Percentiles rank a stretch among this genome's conserved stretches.
Conservation (phyloP, 225 moss, liverwort and hornwort genomes). For the Pleurozium schreberi region DNA sequence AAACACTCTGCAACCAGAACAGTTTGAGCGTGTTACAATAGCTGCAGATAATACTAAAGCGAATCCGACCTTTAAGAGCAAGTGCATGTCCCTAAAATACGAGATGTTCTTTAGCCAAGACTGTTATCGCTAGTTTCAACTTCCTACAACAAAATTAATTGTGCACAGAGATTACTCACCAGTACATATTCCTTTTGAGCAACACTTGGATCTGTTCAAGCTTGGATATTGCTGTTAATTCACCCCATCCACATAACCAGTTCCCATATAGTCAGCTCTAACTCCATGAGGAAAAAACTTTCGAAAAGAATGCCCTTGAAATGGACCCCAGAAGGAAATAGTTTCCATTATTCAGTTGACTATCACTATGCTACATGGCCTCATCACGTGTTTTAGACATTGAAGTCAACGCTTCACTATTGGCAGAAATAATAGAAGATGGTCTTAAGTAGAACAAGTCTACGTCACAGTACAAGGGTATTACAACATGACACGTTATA, state of each 20-base stretch:
- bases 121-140: background rate
- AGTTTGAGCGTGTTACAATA: background rate
- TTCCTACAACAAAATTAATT: background rate
- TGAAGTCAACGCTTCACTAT: background rate
- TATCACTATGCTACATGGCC: background rate
- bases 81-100: background rate
- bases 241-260: background rate
- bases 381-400: background rate
- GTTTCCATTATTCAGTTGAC: background rate
- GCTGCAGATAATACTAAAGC: background rate
- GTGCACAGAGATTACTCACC: conserved; percentile 6
- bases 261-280: background rate
- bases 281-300: background rate
- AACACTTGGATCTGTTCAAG: conserved; percentile 57
- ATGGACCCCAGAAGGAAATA: background rate
- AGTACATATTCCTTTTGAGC: conserved; percentile 54
- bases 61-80: background rate
- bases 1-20: conserved; percentile 48
- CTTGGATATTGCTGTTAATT: conserved; percentile 51
- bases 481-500: background rate
- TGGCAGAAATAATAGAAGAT: background rate
- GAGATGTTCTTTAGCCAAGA: background rate
- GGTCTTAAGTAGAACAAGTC: background rate
- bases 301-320: background rate
- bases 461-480: too few relatives aligned